Base-by-base conservation (phyloP, 176 grass and related monocot genomes). In the Cymbopogon citratus region DNA sequence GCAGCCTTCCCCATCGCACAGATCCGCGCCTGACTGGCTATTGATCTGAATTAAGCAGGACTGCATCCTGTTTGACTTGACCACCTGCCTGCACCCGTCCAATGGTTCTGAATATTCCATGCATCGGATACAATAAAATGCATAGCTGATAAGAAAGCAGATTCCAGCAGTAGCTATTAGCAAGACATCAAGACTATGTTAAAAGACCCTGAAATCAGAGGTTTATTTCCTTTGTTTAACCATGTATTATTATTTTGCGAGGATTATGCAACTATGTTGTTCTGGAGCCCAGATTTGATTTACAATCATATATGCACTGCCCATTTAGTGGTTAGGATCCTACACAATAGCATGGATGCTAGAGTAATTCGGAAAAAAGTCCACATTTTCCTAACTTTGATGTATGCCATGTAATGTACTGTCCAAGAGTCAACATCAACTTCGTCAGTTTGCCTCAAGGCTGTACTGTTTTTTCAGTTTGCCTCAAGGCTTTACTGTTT, bases 1-100 rank as follows among this genome's bases (percentile, higher is more conserved):
- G 81, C 74, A 87, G 87, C 66, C 74, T 94, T 40, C 92, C 89
- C 9, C 68, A 46, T 79, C 89, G 57, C 24, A 25, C 72, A 6
- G 89, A 91, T 56, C 84, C 84, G 0, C 74, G 74, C 72, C 76
- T 94, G 79, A 74, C 63, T 7, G 56, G 39, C 19, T 82, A 82
- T 34, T 82, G 54, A 82, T 80, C 46, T 14, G 18, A 54, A 49
- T 29, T 19, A 3, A 4, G 43, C 25, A 73, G 25, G 39, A 13
- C 29, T 56, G 28, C 72, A 54, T 33, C 9, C 16, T 52, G 19
- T 7, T 16, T 15, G 28, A 68, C 6, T 16, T 15, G 28, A 68
- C 6, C 9, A 9, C 18, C 18, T 79, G 44, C 44, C 65, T 68
- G 27, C 21, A 9, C 51, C 12, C 18, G 21, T 5, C 41, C 61